phyloP scores from a whole-genome alignment of 2,329 filamentous ascomycete species.

The Pseudogymnoascus sp. region DNA sequence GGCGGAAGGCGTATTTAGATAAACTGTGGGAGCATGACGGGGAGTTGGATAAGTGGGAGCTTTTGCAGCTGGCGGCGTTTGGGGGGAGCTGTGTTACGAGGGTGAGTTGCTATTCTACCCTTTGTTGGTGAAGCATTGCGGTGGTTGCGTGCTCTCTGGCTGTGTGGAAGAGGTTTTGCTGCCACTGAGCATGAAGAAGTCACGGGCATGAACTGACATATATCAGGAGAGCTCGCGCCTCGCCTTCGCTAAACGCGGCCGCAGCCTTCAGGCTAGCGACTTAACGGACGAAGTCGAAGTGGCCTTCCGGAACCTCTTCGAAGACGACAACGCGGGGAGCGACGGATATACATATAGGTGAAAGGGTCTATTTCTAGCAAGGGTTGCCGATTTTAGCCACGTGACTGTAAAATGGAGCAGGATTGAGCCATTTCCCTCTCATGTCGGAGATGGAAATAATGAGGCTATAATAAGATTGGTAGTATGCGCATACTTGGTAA shows the following conservation, averaged over 20 bases:
- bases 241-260: constrained; percentile 76
- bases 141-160: background rate
- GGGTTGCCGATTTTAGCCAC: too few species aligned
- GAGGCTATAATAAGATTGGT: too few species aligned
- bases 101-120: constrained; percentile 37
- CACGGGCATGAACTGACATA: background rate
- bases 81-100: constrained; percentile 82
- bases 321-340: constrained; percentile 26
- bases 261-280: constrained; percentile 82
- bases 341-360: background rate
- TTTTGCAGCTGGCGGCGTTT: constrained; percentile 73
- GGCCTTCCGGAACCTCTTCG: constrained; percentile 71
- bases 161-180: background rate
- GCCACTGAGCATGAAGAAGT: background rate
- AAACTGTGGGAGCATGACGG: constrained; percentile 62
- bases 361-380: too few species aligned
- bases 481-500: too few species aligned
- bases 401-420: too few species aligned
- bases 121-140: background rate
- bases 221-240: constrained; percentile 68
- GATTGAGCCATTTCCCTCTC: too few species aligned
- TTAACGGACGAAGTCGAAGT: constrained; percentile 79
- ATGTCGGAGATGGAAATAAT: too few species aligned
- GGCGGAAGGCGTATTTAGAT: constrained; percentile 80
- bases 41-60: constrained; percentile 44